Percentiles rank a stretch among this genome's conserved stretches.
Conservation (phyloP, 2,329 filamentous ascomycete species). For the Aspergillus versicolor region DNA sequence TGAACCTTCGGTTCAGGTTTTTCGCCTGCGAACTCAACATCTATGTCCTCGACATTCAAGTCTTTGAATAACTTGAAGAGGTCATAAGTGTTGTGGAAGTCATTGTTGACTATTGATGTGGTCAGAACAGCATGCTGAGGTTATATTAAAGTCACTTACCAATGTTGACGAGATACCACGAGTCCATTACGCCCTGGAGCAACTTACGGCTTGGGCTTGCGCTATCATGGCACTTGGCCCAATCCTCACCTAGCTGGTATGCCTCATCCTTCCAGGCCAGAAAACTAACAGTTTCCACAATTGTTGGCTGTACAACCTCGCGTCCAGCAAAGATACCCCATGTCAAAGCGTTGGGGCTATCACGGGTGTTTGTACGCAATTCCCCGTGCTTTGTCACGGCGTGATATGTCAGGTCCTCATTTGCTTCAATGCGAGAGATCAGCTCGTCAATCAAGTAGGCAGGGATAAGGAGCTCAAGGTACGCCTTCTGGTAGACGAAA, state of each 20-base stretch:
- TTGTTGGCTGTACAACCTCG: constrained; percentile 99
- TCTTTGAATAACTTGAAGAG: constrained; percentile 87
- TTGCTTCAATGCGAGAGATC: constrained; percentile 71
- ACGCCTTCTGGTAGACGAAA: constrained; percentile 98
- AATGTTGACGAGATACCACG: constrained; percentile 94
- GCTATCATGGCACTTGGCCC: constrained; percentile 85
- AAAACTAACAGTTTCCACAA: constrained; percentile 97
- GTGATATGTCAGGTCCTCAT: constrained; percentile 88
- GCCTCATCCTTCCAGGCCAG: constrained; percentile 98
- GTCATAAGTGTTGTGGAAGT: constrained; percentile 81
- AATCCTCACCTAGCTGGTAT: constrained; percentile 86
- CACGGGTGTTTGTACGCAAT: constrained; percentile 78
- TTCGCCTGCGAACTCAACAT: constrained; percentile 28
- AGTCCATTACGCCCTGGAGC: constrained; percentile 79
- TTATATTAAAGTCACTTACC: constrained; percentile 56
- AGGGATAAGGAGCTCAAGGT: constrained; percentile 85
- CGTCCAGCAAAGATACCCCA: constrained; percentile 99
- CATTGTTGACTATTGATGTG: constrained; percentile 74
- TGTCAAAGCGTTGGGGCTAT: constrained; percentile 93
- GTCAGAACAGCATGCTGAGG: constrained; percentile 21
- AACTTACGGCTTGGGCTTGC: constrained; percentile 74
- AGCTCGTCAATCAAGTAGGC: constrained; percentile 76
- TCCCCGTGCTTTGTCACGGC: constrained; percentile 82
- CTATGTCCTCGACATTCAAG: constrained; percentile 49
- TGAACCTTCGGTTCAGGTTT: constrained; percentile 20